Conservation (phyloP, 441 rosid species). For the Erodium texanum region DNA sequence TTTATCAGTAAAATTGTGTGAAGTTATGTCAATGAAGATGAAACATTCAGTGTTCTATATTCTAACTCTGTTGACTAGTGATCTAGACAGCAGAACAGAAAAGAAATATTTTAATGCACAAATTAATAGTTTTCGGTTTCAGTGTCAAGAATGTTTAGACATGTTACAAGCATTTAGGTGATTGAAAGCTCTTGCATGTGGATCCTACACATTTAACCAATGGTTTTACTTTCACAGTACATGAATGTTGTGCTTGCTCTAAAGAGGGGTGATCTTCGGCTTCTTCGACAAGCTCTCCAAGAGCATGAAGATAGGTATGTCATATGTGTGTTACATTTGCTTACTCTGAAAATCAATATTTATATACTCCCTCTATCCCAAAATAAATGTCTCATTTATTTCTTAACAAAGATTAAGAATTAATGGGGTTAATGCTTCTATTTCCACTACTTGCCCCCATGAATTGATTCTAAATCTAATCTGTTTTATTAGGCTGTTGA, state of each 20-base stretch:
- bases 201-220: not conserved
- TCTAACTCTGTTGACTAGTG: not conserved
- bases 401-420: not conserved
- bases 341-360: not conserved
- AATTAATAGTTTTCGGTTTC: not conserved
- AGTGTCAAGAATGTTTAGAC: not conserved
- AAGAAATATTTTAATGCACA: not conserved
- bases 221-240: slow-evolving; percentile 45
- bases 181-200: not conserved
- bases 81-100: not conserved
- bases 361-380: not conserved
- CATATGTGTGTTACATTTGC: slow-evolving; percentile 13
- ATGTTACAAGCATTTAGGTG: not conserved
- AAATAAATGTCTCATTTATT: not conserved
- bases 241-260: slow-evolving; percentile 58
- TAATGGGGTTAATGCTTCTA: not conserved
- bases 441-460: too few species aligned
- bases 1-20: not conserved
- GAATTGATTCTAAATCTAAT: not conserved
- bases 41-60: not conserved
- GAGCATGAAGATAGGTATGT: slow-evolving; percentile 84
- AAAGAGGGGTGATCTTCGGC: slow-evolving; percentile 75
- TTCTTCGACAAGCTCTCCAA: slow-evolving; percentile 74
- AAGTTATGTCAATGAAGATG: not conserved
- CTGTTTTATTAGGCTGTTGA: slow-evolving; percentile 47